A percentile compares a stretch with the other conserved stretches of the same genome.
Evolutionary conservation across 208 protist species (phyloP).

Genomic region (Crithidia expoeki): DNA sequence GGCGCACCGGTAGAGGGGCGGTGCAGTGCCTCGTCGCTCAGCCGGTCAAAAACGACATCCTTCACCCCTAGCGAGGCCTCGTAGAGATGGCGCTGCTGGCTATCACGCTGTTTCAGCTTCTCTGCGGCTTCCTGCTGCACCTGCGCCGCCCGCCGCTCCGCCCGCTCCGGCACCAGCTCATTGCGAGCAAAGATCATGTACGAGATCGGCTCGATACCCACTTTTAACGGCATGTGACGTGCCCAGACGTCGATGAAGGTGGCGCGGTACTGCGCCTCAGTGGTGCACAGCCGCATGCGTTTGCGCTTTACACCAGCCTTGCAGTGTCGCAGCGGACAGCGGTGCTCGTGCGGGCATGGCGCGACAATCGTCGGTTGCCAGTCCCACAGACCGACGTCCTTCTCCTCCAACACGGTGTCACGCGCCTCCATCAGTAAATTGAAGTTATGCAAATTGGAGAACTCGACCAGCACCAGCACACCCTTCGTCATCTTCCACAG

Average conservation of each 20-base stretch:
- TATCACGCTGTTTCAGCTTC: slow-evolving; percentile 45
- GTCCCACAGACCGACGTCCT: slow-evolving; percentile 87
- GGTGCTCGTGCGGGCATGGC: slow-evolving; percentile 84
- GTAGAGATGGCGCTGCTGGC: slow-evolving; percentile 67
- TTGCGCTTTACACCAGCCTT: slow-evolving; percentile 85
- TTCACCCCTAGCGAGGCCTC: slow-evolving; percentile 71
- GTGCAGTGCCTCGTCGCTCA: slow-evolving; percentile 86
- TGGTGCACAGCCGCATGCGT: slow-evolving; percentile 87
- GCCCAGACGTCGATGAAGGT: slow-evolving; percentile 91
- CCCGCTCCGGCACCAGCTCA: slow-evolving; percentile 84
- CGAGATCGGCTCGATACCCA: slow-evolving; percentile 83
- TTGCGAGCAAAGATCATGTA: slow-evolving; percentile 89
- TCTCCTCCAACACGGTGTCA: slow-evolving; percentile 84
- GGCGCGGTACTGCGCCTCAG: slow-evolving; percentile 80
- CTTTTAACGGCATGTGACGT: slow-evolving; percentile 75
- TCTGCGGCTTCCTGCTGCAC: slow-evolving; percentile 40
- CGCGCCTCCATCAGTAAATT: slow-evolving; percentile 90
- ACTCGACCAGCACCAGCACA: slow-evolving; percentile 85
- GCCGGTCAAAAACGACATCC: slow-evolving; percentile 86
- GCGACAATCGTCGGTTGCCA: slow-evolving; percentile 89
- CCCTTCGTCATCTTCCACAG: slow-evolving; percentile 90
- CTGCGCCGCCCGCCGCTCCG: slow-evolving; percentile 55
- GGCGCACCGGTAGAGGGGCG: slow-evolving; percentile 71
- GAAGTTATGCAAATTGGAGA: slow-evolving; percentile 86
- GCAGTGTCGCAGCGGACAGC: slow-evolving; percentile 84